Base-by-base conservation (phyloP, 768 basidiomycete genomes). In the Terana coerulea region DNA sequence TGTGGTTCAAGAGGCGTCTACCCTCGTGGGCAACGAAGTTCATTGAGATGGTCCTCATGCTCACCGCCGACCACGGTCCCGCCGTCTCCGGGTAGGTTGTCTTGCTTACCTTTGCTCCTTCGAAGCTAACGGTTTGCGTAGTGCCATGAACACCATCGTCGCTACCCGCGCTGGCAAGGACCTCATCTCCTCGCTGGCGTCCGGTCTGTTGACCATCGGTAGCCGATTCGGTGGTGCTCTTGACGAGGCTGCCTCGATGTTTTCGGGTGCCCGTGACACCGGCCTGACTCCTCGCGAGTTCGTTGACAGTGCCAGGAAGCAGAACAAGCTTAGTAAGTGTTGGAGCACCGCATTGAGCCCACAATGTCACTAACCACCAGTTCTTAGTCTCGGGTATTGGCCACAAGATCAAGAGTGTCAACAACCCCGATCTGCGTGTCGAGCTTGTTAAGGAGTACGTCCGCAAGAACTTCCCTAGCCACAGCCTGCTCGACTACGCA, bases 111-210 rank as follows among this genome's bases (percentile, higher is more conserved):
- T 8, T 10, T 28, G 8, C 28, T 30, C 29, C 22, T 25, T 15
- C n/a, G 34, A 28, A 25, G 7, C 25, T 48, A 15, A 56, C 54
- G 51, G 44, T 39, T 45, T 40, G 1, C 41, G 21, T 51, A 74
- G 82, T 72, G 95, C 95, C 19, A 99, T 99, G 95, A 99, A 97
- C 79, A 97, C 95, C 56, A 98, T 99, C 67, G 95, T 99, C 67
- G 94, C 95, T 17, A 87, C 93, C 30, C 95, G 95, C 73, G 95
- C 95, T n/a, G 95, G 95, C 69, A 98, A 98, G 75, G 95, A 99
- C 69, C 73, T 98, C 62, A 94, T 99, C 67, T 98, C 95, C 4
- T 97, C 93, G 54, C 80, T 99, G 55, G 88, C 90, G 9, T 93
- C 94, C 49, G 95, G 95, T 77, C 82, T 98, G 57, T 78, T 99